Percentiles rank a stretch among this genome's conserved stretches.
phyloP scores from a whole-genome alignment of 2,329 filamentous ascomycete genomes.

The Ascochyta lentis region DNA sequence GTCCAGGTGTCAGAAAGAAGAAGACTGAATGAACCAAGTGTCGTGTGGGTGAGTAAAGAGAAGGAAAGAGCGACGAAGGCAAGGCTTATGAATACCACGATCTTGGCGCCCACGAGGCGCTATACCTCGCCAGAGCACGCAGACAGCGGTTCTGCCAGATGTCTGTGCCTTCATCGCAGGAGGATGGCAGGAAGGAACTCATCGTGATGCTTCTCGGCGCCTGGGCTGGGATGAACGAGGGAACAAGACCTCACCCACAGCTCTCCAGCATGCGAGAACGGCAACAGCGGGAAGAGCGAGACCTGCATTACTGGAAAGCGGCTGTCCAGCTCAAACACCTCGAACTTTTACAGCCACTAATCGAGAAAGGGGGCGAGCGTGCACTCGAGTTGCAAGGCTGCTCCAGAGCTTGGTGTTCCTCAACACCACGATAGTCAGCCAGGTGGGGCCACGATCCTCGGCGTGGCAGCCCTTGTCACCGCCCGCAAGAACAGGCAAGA shows the following conservation, averaged over 20 bases:
- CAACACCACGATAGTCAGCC: conserved; percentile 11
- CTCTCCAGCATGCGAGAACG: conserved; percentile 7
- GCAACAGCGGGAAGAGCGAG: conserved; percentile 1
- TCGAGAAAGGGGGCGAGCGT: conserved; percentile 16
- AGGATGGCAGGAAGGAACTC: conserved; percentile 2
- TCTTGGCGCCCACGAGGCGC: conserved; percentile 12
- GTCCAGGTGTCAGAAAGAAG: conserved; percentile 25
- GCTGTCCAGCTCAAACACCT: conserved; percentile 30
- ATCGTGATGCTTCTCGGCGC: conserved; percentile 1
- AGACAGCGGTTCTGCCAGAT: conserved; percentile 8
- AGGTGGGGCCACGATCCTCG: conserved; percentile 9
- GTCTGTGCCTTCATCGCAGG: conserved; percentile 16
- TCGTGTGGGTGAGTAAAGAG: conserved; percentile 19
- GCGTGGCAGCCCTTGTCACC: conserved; percentile 20
- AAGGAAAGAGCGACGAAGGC: conserved; percentile 21
- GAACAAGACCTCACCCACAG: conserved; percentile 2
- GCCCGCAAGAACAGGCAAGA: conserved; percentile 16
- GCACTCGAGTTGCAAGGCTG: conserved; percentile 27
- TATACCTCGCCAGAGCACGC: conserved; percentile 7
- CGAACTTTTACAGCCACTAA: conserved; percentile 1
- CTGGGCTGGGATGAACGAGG: background rate
- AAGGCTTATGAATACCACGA: conserved; percentile 13
- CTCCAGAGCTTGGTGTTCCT: conserved; percentile 22
- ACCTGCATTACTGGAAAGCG: conserved; percentile 23
- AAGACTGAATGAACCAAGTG: conserved; percentile 17